Conservation (phyloP, 257 asterid species). For the Asclepias syriaca region DNA sequence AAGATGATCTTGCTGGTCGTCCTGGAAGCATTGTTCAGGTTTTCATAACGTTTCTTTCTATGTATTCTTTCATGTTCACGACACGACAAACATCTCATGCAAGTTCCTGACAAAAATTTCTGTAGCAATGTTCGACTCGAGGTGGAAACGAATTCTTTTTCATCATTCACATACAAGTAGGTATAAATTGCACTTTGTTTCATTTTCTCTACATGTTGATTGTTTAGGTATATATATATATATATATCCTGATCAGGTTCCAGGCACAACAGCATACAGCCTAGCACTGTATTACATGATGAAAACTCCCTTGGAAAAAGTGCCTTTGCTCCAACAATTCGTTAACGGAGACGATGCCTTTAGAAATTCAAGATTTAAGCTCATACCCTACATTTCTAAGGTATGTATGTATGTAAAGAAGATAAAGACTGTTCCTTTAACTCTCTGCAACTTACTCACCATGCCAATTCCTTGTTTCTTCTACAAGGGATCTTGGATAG, state of each 20-base stretch:
- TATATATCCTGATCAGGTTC: constrained; percentile 39
- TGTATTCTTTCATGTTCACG: not conserved
- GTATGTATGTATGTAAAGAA: constrained; percentile 18
- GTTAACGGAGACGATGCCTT: constrained; percentile 78
- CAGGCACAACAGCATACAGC: constrained; percentile 53
- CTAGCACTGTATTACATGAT: constrained; percentile 72
- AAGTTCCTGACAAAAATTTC: constrained; percentile 7
- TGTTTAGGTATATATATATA: not conserved
- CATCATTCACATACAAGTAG: constrained; percentile 19
- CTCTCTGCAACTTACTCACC: not conserved
- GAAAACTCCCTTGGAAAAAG: constrained; percentile 53
- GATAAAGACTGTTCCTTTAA: not conserved
- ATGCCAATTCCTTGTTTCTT: no score
- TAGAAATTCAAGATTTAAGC: constrained; percentile 83
- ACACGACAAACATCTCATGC: constrained; percentile 8
- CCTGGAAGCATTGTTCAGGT: constrained; percentile 80
- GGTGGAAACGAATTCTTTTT: constrained; percentile 9
- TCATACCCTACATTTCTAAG: constrained; percentile 78
- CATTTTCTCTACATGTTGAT: not conserved
- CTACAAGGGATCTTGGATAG: constrained; percentile 89
- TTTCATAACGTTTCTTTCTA: not conserved
- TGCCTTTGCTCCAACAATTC: constrained; percentile 65
- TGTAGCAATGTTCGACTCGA: constrained; percentile 47
- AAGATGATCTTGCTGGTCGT: constrained; percentile 70
- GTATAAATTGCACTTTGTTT: not conserved